These are phyloP conservation scores for Hygrophorus russula DNA, from an alignment of 768 basidiomycete genomes.

Conservation along the genomic window DNA sequence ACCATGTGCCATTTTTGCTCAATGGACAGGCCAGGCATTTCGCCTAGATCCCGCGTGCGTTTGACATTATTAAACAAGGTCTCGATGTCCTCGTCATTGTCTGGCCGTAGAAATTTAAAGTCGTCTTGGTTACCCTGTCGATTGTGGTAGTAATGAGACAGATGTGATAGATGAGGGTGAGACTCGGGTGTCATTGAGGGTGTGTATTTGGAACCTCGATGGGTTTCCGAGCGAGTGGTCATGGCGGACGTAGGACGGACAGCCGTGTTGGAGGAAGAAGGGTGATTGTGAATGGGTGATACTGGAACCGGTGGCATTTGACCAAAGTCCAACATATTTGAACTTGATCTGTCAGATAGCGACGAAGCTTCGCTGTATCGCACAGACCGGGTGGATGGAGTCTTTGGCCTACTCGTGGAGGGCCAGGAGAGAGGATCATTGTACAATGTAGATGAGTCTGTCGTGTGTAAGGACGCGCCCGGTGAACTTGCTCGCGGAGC, in stretches of 20 bases:
- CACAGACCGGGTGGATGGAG: slow-evolving; percentile 21
- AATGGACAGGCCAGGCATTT: slow-evolving; percentile 47
- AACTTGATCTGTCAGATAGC: slow-evolving; percentile 36
- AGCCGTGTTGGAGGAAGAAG: slow-evolving; percentile 21
- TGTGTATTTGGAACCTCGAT: slow-evolving; percentile 52
- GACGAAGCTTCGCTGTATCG: slow-evolving; percentile 49
- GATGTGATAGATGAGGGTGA: slow-evolving; percentile 36
- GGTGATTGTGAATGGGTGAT: slow-evolving; percentile 13
- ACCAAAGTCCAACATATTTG: slow-evolving; percentile 43
- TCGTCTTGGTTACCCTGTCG: slow-evolving; percentile 21
- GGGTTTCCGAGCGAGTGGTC: slow-evolving; percentile 46
- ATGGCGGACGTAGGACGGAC: slow-evolving; percentile 39
- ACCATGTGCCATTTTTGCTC: slow-evolving; percentile 93
- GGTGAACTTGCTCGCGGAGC: slow-evolving; percentile 38
- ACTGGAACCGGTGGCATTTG: slow-evolving; percentile 19
- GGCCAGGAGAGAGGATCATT: slow-evolving; percentile 32
- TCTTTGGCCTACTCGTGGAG: slow-evolving; percentile 18
- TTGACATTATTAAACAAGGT: slow-evolving; percentile 69
- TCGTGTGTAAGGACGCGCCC: slow-evolving; percentile 35
- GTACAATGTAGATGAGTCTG: slow-evolving; percentile 50
- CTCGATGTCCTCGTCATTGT: slow-evolving; percentile 68
- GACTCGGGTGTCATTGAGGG: slow-evolving; percentile 42
- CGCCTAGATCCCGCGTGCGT: slow-evolving; percentile 53
- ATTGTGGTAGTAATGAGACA: slow-evolving; percentile 40
- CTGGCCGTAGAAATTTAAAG: slow-evolving; percentile 71